Base-by-base conservation (phyloP, 306 rosid species). In the Quercus dentata region DNA sequence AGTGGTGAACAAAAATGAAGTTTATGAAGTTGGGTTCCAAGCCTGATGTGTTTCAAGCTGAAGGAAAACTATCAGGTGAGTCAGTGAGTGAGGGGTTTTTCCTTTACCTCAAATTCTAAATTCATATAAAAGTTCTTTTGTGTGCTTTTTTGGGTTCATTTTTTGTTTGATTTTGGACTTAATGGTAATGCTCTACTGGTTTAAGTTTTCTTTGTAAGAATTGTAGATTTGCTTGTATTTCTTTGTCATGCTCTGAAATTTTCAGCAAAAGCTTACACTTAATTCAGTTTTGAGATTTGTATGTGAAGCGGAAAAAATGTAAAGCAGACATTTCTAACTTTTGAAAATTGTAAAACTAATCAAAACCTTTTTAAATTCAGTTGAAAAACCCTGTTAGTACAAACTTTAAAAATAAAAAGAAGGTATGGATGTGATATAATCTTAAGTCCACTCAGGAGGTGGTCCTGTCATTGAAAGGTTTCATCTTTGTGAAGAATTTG, bases 11-110 rank as follows among this genome's bases (percentile, higher is more conserved):
- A 51, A 82, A 86, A 64, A 95, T 96, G 99, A 96, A 96, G 98
- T 96, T 91, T 79, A 96, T 96, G 99, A 96, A 93, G 89, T 56
- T 96, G 75, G 99, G 99, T 56, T 93, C 97, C 15, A 96, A 96
- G 85, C 97, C 97, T 72, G 99, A 91, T 85, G 90, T 89, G 15
- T 85, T 96, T 86, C 97, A 88, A 79, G 88, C 93, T 25, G 92
- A 93, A 63, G 99, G 15, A 96, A 89, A 70, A 80, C 83, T 72
- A 73, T 88, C 74, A 89, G 98, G 99, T 91, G 27, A 67, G 54
- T 41, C 11, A 41, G 12, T 41, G 46, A 41, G 46, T 41, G 46
- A 41, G 56, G 6, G 67, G 41, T 23, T 17, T 23, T 79, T 74
- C 74, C 52, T 59, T 62, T 21, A 9, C 15, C 31, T 23, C 15